Evolutionary conservation across 164 flowering plant genomes (phyloP).

Genomic region (Hamamelis virginiana): DNA sequence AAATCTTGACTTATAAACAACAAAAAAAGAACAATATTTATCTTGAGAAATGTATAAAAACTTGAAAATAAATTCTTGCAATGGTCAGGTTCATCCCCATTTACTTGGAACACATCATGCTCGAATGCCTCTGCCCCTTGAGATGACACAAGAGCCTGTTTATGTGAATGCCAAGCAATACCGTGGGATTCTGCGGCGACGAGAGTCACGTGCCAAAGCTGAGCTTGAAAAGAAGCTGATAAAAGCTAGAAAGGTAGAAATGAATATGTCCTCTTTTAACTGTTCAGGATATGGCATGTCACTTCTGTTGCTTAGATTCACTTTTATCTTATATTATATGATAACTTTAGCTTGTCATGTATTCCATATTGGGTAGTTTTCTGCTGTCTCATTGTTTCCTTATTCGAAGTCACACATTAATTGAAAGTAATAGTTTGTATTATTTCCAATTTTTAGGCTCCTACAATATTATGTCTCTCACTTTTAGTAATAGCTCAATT

Average conservation of each 20-base stretch:
- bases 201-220: conserved; percentile 97
- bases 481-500: not conserved
- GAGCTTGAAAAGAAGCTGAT: conserved; percentile 82
- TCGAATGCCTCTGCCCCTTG: conserved; percentile 87
- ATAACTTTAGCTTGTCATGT: not conserved
- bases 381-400: not conserved
- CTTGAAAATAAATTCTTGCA: not conserved
- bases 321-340: not conserved
- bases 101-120: conserved; percentile 68
- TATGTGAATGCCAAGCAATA: conserved; percentile 98
- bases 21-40: no score
- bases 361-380: not conserved
- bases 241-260: conserved; percentile 77
- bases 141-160: conserved; percentile 93
- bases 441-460: not conserved
- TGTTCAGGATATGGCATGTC: not conserved
- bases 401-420: not conserved
- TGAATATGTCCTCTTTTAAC: not conserved
- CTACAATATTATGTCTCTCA: not conserved
- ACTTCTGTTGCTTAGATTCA: not conserved
- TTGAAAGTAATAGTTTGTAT: not conserved
- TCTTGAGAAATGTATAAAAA: not conserved
- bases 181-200: conserved; percentile 83
- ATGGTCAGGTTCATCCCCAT: conserved; percentile 68
- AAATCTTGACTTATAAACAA: no score